Base-by-base conservation (phyloP, 1,139 yeast genomes). In the Petasospora rhodanensis region DNA sequence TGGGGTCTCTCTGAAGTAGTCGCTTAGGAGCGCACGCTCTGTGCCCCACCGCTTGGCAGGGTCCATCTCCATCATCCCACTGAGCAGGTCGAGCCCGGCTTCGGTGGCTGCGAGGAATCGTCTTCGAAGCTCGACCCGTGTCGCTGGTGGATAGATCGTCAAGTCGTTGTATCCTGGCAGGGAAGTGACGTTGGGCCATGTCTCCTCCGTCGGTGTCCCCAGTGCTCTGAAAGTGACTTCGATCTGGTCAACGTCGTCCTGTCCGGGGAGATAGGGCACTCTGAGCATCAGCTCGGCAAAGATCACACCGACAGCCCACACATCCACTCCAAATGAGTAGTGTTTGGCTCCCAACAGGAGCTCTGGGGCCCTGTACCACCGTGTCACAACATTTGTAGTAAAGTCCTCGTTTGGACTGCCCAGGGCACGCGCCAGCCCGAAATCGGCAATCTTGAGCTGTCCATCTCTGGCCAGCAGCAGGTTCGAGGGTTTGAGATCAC, bases 301-400 rank as follows among this genome's bases (percentile, higher is more conserved):
- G n/a, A 91, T 89, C 6, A 85, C 76, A 1, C 98, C 98, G 14
- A 87, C 79, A 0, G 96, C 84, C 98, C 98, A 91, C 3, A 86
- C 67, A 58, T 91, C 98, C 3, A 91, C 75, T 0, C 94, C 95
- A 2, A 75, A 78, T 0, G 95, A 83, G 52, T 91, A 91, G 54
- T 86, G 94, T 34, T 77, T 73, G 1, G 96, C 89, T 0, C 96
- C 96, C 54, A 89, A 80, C 24, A 91, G 61, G 31, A 91, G 64
- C 51, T 91, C 98, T 0, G 98, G 98, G 0, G 97, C 95, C 35
- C 97, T 65, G 59, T 91, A 91, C 98, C 98, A 91, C 41, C 97
- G 65, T 3, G 99, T 91, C 2, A 91, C 99, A 8, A 91, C 98
- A 45, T 89, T 89, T 1, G 95, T 83, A 0, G 97, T 84, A 55